Evolutionary conservation across 2,329 filamentous ascomycete genomes (phyloP).

Genomic region (Clonostachys chloroleuca): DNA sequence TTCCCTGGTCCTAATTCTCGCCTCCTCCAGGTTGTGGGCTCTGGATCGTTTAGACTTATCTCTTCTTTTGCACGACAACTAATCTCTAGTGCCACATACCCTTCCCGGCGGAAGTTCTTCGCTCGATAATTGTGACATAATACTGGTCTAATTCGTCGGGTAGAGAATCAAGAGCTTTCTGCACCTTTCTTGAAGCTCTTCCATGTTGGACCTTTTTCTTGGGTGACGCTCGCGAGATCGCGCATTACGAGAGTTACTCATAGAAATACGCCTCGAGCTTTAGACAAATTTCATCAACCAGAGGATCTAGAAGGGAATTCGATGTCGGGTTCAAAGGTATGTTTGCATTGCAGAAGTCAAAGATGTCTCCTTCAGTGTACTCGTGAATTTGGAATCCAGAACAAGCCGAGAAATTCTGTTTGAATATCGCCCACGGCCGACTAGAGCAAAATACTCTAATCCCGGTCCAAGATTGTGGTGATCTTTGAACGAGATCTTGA

Average conservation of each 20-base stretch:
- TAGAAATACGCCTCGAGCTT: not conserved
- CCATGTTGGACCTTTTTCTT: too few species aligned
- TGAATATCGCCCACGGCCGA: not conserved
- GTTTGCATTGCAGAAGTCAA: not conserved
- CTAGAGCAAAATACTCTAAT: not conserved
- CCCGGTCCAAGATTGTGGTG: too few species aligned
- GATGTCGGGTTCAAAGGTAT: not conserved
- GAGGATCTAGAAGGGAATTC: not conserved
- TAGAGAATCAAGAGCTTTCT: too few species aligned
- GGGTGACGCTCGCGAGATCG: not conserved
- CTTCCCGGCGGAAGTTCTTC: too few species aligned
- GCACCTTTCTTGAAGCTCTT: too few species aligned
- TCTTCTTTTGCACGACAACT: too few species aligned
- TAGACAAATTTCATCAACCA: not conserved
- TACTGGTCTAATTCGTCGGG: too few species aligned
- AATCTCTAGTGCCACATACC: too few species aligned
- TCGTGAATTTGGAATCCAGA: not conserved
- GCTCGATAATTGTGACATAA: too few species aligned
- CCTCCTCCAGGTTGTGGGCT: too few species aligned
- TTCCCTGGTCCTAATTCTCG: too few species aligned
- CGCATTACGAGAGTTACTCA: not conserved
- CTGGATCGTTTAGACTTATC: too few species aligned
- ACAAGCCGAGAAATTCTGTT: not conserved
- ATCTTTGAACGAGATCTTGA: not conserved
- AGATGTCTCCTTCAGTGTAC: not conserved